Evolutionary conservation across 371 early-diverging fungal genomes (phyloP).

Genomic region (Zopfochytrium polystomum): DNA sequence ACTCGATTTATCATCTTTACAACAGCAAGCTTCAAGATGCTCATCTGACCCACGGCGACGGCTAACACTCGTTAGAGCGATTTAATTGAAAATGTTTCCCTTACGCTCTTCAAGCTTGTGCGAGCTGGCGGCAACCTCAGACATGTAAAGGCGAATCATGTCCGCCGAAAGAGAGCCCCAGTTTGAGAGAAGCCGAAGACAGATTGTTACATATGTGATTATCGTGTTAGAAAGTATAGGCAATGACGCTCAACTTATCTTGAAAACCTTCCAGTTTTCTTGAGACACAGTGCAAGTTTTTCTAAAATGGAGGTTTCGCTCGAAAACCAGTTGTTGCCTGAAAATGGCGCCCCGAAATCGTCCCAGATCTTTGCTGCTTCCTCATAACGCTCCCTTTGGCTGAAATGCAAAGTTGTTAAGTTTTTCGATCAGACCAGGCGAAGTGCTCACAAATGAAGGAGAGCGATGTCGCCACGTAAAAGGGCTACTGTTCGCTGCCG

Average conservation of each 20-base stretch:
- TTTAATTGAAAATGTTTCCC: neutral
- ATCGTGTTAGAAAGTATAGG: slow-evolving; percentile 54
- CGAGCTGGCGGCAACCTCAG: neutral
- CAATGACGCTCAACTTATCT: slow-evolving; percentile 61
- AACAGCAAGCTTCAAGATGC: neutral
- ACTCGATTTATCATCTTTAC: neutral
- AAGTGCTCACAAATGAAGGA: slow-evolving; percentile 66
- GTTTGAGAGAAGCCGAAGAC: neutral
- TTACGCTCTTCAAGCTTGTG: neutral
- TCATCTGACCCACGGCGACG: neutral
- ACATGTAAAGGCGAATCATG: neutral
- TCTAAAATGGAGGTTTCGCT: slow-evolving; percentile 70
- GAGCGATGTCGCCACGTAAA: slow-evolving; percentile 73
- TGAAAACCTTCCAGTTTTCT: slow-evolving; percentile 53
- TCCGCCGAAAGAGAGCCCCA: neutral
- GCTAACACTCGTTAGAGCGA: neutral
- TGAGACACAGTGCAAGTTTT: slow-evolving; percentile 67
- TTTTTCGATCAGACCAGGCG: neutral
- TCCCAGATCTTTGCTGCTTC: slow-evolving; percentile 70
- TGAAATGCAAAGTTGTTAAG: slow-evolving; percentile 25
- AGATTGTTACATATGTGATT: neutral
- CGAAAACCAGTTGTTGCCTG: slow-evolving; percentile 66
- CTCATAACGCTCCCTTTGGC: slow-evolving; percentile 60
- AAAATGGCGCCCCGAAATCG: slow-evolving; percentile 60
- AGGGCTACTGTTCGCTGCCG: slow-evolving; percentile 61